These are phyloP conservation scores for Santalum album DNA, from an alignment of 164 flowering plant genomes.

Conservation along the genomic window DNA sequence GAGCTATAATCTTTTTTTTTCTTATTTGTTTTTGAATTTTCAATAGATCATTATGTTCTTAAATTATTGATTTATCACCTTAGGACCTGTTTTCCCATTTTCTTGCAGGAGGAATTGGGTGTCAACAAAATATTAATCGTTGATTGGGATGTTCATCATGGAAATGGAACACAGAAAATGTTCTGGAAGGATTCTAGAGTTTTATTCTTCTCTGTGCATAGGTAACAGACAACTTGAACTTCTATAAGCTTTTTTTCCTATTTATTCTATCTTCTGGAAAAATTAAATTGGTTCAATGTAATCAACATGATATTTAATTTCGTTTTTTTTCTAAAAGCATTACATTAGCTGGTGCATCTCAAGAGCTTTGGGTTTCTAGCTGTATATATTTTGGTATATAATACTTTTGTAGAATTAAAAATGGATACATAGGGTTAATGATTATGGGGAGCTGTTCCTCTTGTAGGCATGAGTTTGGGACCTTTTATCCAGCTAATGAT, in stretches of 20 bases:
- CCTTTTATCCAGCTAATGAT: slow-evolving; percentile 74
- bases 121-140: slow-evolving; percentile 75
- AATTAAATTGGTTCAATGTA: too few relatives aligned
- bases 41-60: not conserved
- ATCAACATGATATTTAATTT: too few relatives aligned
- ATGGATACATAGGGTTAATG: not conserved
- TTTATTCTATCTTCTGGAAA: not conserved
- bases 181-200: slow-evolving; percentile 91
- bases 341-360: not conserved
- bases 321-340: not conserved
- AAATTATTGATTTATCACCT: not conserved
- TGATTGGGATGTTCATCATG: slow-evolving; percentile 99
- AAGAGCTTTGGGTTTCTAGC: not conserved
- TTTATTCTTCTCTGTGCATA: slow-evolving; percentile 92
- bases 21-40: not conserved
- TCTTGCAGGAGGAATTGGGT: slow-evolving; percentile 68
- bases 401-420: not conserved
- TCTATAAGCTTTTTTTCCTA: not conserved
- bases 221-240: slow-evolving; percentile 32
- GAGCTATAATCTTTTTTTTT: slow-evolving; percentile 10
- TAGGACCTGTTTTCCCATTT: too few relatives aligned
- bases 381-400: not conserved
- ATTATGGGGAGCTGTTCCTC: not conserved
- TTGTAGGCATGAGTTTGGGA: slow-evolving; percentile 74
- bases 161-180: slow-evolving; percentile 95